Evolutionary conservation across 208 protist genomes (phyloP).

Genomic region (Leishmania martiniquensis): DNA sequence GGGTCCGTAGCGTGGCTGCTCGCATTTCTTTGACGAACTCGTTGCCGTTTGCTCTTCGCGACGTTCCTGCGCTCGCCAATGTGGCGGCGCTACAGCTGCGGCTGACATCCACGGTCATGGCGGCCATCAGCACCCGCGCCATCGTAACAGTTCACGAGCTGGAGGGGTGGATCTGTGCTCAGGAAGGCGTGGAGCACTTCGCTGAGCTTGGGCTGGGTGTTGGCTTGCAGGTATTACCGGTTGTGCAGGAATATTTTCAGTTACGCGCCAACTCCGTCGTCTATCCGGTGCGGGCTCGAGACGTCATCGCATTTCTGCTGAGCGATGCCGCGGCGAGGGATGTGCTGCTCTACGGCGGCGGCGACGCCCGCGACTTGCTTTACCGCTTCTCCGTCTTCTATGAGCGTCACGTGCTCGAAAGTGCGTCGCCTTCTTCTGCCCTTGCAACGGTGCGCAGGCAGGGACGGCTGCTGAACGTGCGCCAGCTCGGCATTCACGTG

Average conservation of each 20-base stretch:
- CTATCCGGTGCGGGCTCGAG: constrained; percentile 47
- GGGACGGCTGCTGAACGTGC: constrained; percentile 25
- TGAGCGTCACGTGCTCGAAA: constrained; percentile 24
- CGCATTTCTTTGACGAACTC: neutral
- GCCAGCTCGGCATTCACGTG: constrained; percentile 78
- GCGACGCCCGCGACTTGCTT: constrained; percentile 67
- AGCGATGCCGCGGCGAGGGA: constrained; percentile 37
- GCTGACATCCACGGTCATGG: constrained; percentile 51
- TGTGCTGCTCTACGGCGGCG: constrained; percentile 46
- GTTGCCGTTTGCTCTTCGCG: constrained; percentile 61
- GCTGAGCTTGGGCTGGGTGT: constrained; percentile 64
- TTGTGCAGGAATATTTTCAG: constrained; percentile 80
- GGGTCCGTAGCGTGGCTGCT: neutral
- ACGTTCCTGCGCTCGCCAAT: constrained; percentile 53
- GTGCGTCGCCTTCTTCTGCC: neutral
- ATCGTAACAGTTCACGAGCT: constrained; percentile 87
- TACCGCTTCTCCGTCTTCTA: constrained; percentile 66
- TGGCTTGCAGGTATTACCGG: constrained; percentile 52
- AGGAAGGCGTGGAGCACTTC: constrained; percentile 57
- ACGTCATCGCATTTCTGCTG: constrained; percentile 69
- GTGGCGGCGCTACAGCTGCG: constrained; percentile 56
- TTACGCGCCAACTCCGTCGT: constrained; percentile 32
- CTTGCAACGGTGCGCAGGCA: neutral
- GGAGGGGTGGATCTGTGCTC: constrained; percentile 57
- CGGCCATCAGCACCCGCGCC: constrained; percentile 63